Base-by-base conservation (phyloP, 73 alveolate species). In the Stentor coeruleus region DNA sequence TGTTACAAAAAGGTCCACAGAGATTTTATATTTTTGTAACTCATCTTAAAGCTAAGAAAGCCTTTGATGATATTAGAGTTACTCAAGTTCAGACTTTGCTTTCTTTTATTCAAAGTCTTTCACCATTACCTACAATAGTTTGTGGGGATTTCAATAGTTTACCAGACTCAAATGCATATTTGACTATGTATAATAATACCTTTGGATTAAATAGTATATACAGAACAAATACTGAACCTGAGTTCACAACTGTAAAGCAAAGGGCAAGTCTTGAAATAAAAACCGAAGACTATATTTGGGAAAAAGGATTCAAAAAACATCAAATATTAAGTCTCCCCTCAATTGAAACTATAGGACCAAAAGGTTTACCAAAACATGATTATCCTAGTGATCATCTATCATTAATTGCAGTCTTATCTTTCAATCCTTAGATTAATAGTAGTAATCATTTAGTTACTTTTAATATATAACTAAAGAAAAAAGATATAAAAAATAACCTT, bases 341-440 rank as follows among this genome's bases (percentile, higher is more conserved):
- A 28, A 31, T 14, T 14, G 79, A 66, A 66, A 33, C 1, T 66
- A 66, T 66, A 28, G 79, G 79, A 1, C 49, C n/a, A 31, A 66
- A 66, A 26, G 79, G 79, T 14, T 33, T 66, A 2, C 79, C 79
- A 28, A 28, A 26, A 20, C 42, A 66, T 28, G 2, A 20, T 20
- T 66, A 66, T 31, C 79, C 79, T 33, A 66, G 79, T 66, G 79
- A 66, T 66, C 79, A 66, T 2, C 36, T 66, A 26, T 20, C 79
- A 20, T 33, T 66, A n/a, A n/a, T n/a, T n/a, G n/a, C n/a, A n/a
- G n/a, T n/a, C n/a, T n/a, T n/a, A n/a, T n/a, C n/a, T n/a, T n/a
- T n/a, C n/a, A n/a, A n/a, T n/a, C n/a, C n/a, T n/a, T n/a, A n/a
- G n/a, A n/a, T n/a, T n/a, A n/a, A n/a, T n/a, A n/a, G n/a, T n/a